Base-by-base conservation (phyloP, 2,329 filamentous ascomycete genomes). In the Fusarium goolgardi region DNA sequence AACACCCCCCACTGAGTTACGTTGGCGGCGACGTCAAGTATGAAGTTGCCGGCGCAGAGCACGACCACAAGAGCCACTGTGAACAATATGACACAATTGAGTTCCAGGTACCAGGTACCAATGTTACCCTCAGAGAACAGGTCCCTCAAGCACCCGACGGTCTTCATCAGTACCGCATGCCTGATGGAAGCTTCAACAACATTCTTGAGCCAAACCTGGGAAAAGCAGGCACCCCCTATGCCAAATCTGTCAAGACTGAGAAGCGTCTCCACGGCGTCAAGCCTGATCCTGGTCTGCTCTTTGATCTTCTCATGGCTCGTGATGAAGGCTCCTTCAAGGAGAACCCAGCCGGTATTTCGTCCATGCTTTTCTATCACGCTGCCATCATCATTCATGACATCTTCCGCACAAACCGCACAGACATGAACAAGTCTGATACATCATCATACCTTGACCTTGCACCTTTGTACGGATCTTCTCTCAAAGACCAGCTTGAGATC, bases 391-490 rank as follows among this genome's bases (percentile, higher is more conserved):
- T 79, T 15, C 77, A 79, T 25, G 77, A 78, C 25, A 76, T 79
- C 56, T 79, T 79, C 63, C 72, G 75, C 6, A 78, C 77, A 3
- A 87, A 86, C 70, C 86, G 87, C 27, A 80, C 80, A 7, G 88
- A 93, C 75, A 84, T 82, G 72, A 87, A 86, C 57, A 87, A 85
- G 56, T 90, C 88, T 1, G 81, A 88, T 65, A 92, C 89, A 1
- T 93, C 90, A 0, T 93, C 90, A 0, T 94, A 94, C 66, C 84
- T 94, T 25, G 91, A 94, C 72, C 81, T 94, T 2, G 84, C 89
- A 0, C 91, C 91, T 0, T 80, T 94, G 5, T 94, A 94, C 68
- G 91, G 91, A 5, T 90, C 86, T 51, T 88, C 86, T 43, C 82
- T 87, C 71, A 79, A 82, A 27, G 87, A 91, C 65, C 90, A 92